Evolutionary conservation across 495 filamentous ascomycete genomes (phyloP).

Genomic region (Chaetomium cochliodes): DNA sequence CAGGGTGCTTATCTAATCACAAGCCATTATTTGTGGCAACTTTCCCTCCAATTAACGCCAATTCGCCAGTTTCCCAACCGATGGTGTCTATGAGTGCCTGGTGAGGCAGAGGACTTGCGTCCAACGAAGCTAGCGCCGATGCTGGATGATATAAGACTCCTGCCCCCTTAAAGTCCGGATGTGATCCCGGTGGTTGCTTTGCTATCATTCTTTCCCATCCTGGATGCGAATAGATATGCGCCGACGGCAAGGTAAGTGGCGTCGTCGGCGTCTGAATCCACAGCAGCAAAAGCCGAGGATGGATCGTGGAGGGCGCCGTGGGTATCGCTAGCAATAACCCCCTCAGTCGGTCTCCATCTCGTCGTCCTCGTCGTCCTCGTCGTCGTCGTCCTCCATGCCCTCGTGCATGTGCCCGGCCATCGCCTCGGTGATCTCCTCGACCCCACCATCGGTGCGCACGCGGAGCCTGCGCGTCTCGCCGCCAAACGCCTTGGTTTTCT

Average conservation of each 20-base stretch:
- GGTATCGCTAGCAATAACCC: not conserved
- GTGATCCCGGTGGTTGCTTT: not conserved
- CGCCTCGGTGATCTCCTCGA: conserved; percentile 52
- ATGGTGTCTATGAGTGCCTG: conserved; percentile 16
- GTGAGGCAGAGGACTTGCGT: not conserved
- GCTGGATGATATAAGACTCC: not conserved
- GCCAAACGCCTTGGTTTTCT: conserved; percentile 51
- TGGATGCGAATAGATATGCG: not conserved
- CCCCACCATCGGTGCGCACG: conserved; percentile 64
- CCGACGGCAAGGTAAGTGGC: not conserved
- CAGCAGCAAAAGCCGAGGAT: not conserved
- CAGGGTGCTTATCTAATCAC: conserved; percentile 15
- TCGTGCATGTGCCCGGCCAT: conserved; percentile 22
- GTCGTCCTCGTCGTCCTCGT: conserved; percentile 43
- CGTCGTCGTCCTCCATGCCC: conserved; percentile 40
- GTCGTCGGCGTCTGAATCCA: not conserved
- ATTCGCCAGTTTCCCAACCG: conserved; percentile 16
- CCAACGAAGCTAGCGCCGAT: not conserved
- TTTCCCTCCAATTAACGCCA: conserved; percentile 19
- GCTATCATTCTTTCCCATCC: not conserved
- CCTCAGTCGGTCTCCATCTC: conserved; percentile 70
- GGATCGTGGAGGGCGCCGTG: not conserved
- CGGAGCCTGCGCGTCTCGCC: conserved; percentile 62
- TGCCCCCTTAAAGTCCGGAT: not conserved
- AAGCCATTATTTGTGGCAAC: conserved; percentile 13